A percentile compares a stretch with the other conserved stretches of the same genome.
These are phyloP conservation scores for Geranium incanum DNA, from an alignment of 441 rosid genomes.

Conservation along the genomic window DNA sequence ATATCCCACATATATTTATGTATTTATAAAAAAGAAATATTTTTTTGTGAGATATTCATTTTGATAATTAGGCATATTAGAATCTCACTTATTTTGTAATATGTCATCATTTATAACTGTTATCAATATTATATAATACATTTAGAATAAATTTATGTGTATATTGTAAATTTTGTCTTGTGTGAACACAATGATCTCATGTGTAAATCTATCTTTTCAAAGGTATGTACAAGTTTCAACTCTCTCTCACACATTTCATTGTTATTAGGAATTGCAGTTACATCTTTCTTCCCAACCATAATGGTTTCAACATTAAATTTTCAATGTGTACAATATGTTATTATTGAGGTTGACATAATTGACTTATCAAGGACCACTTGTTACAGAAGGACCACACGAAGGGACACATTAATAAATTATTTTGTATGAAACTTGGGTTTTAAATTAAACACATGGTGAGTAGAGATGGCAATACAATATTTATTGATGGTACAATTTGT, in stretches of 20 bases:
- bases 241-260: background rate
- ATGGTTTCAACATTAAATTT: background rate
- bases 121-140: too few relatives aligned
- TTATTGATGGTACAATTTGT: background rate
- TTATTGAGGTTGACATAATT: constrained; percentile 1
- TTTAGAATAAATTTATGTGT: too few relatives aligned
- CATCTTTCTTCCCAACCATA: too few relatives aligned
- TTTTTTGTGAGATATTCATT: too few relatives aligned
- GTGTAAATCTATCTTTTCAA: too few relatives aligned
- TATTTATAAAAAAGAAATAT: too few relatives aligned
- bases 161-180: background rate
- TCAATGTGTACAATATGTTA: background rate
- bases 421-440: background rate
- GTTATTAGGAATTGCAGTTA: too few relatives aligned
- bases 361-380: constrained; percentile 6
- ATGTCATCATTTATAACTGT: too few relatives aligned
- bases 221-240: background rate
- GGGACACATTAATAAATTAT: background rate
- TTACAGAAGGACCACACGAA: background rate
- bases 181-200: background rate
- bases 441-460: background rate
- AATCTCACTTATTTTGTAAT: too few relatives aligned
- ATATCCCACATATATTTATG: too few relatives aligned
- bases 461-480: background rate
- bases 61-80: too few relatives aligned